Conservation (phyloP, 2,329 filamentous ascomycete species). For the Trichoderma brevicompactum region DNA sequence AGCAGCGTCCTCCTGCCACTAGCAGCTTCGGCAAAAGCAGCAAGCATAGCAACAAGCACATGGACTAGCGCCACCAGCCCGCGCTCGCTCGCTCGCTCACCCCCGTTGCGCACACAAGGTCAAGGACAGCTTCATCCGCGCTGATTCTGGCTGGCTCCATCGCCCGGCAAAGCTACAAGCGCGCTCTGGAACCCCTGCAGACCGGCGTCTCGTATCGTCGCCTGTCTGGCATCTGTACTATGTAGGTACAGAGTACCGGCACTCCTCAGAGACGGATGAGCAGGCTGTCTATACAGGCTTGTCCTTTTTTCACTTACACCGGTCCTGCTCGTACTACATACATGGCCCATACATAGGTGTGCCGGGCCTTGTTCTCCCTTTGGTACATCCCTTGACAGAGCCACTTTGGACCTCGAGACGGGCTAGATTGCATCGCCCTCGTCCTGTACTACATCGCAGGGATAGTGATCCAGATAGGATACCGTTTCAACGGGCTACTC, state of each 20-base stretch:
- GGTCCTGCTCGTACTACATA: background rate
- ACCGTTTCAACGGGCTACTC: background rate
- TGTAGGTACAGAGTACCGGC: constrained; percentile 5
- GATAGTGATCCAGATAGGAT: background rate
- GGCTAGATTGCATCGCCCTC: background rate
- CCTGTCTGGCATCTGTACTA: background rate
- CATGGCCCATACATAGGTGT: background rate
- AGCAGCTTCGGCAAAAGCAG: background rate
- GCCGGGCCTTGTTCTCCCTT: background rate
- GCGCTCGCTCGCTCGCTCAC: too few species aligned
- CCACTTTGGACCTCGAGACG: background rate
- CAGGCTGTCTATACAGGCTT: background rate
- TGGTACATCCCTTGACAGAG: background rate
- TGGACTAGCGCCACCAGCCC: too few species aligned
- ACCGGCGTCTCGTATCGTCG: background rate
- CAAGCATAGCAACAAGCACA: background rate
- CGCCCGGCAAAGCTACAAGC: background rate
- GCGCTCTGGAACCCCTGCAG: constrained; percentile 1
- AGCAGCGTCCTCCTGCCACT: background rate
- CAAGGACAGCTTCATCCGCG: background rate
- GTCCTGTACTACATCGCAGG: background rate
- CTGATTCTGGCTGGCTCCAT: background rate
- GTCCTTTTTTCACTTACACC: background rate
- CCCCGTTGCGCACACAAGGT: background rate
- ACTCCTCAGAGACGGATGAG: background rate